Evolutionary conservation across 441 rosid species (phyloP), one percentile per base, ranked within the genome.

Genomic region (Melastoma candidum): DNA sequence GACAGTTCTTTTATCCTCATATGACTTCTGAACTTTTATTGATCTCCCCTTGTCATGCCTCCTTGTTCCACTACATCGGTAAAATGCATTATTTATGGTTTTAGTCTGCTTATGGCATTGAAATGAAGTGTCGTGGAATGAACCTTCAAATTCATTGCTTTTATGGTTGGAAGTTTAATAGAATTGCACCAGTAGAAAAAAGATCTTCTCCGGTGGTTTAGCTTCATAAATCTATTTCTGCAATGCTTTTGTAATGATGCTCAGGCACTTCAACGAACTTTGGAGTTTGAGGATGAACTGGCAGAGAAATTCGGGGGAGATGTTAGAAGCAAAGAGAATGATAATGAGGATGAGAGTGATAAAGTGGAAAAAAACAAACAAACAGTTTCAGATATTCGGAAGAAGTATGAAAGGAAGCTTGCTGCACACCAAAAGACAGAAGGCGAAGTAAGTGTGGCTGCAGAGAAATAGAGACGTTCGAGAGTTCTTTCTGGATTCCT

Each of bases 231-330:
- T 44, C 46, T 52, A 59, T 53, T 55, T n/a, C 17, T 61, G 11
- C 14, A 67, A 53, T 71, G 43, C 55, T 70, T 78, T 53, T 17
- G 47, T 32, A 56, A 53, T 48, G 66, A 26, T 67, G 46, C 57
- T 46, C 67, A 94, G 99, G 97, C 96, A 63, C 71, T 94, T 39
- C 96, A 90, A 74, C 73, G 99, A 67, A 94, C 99, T 57, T 73
- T 85, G 53, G 99, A 94, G 72, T 94, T 94, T 77, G 99, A 94
- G 72, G 80, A 85, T 74, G 97, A 94, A 69, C 67, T 87, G 67
- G 99, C 93, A 41, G 86, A 82, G 78, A 90, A 85, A 80, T 94
- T 94, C 79, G 99, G 99, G 51, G 96, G 94, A 59, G 90, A 77
- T 56, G 66, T 71, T 70, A 74, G 65, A 55, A 80, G 68, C 71